Evolutionary conservation across 2,329 filamentous ascomycete species (phyloP), one percentile per base, ranked within the genome.

Genomic region (Diaporthe nobilis): DNA sequence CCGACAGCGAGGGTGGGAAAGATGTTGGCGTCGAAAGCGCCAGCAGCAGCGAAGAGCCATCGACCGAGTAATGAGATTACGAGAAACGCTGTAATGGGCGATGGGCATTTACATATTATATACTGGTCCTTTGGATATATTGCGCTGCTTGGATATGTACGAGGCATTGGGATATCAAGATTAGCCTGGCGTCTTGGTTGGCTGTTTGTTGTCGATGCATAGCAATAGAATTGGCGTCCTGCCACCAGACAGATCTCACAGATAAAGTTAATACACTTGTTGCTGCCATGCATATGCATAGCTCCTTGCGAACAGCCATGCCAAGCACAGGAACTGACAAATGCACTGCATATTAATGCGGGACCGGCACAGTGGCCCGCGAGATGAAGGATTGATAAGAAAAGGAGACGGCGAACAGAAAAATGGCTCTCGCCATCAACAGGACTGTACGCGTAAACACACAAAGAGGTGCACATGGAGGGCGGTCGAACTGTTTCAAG

Each of bases 1-100:
- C 49, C 39, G 51, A 15, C 6, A n/a, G 22, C n/a, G 63, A 53
- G 22, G 42, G 15, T 28, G 68, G 55, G 4, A 63, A 42, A 12
- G 63, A n/a, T 17, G 42, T 81, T 80, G 25, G 9, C 25, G 57
- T 17, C 6, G 70, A 73, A 37, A 51, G 55, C 49, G 34, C 49
- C 57, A 77, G 76, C 65, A 77, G 75, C 75, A 76, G 75, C 58
- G 75, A 76, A 31, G 73, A 75, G 13, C 15, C 72, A 22, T 75
- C 72, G 31, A 57, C 67, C 15, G 34, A 55, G 34, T 75, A 28
- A 68, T 71, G 65, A 71, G 75, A 34, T 39, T 37, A 68, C 37
- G 51, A 65, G 34, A 28, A 44, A 71, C 37, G 49, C 22, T 60
- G 7, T 34, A 22, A 71, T 31, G 60, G 28, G 58, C 42, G 13